Percentiles rank a stretch among this genome's conserved stretches.
Conservation (phyloP, 1,284 basidiomycete genomes). For the Tetrapyrgos nigripes region DNA sequence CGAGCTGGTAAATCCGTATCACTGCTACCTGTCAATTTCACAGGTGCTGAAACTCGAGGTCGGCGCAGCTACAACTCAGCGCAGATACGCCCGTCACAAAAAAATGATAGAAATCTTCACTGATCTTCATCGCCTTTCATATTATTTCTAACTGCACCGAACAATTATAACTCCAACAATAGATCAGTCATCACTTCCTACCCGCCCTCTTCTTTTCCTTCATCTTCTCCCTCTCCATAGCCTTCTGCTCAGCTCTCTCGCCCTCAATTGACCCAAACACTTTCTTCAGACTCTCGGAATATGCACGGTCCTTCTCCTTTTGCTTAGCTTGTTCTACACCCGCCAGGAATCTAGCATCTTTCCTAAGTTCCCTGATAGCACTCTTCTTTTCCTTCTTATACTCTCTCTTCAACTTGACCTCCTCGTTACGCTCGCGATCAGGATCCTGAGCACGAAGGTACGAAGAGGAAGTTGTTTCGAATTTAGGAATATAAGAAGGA, state of each 20-base stretch:
- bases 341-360: slow-evolving; percentile 95
- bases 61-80: no score
- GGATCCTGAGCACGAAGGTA: slow-evolving; percentile 89
- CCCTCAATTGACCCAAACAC: slow-evolving; percentile 85
- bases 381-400: slow-evolving; percentile 98
- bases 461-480: slow-evolving; percentile 85
- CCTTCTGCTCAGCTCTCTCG: slow-evolving; percentile 96
- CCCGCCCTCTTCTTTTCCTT: slow-evolving; percentile 81
- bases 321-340: slow-evolving; percentile 86
- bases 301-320: slow-evolving; percentile 81
- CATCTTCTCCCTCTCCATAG: slow-evolving; percentile 83
- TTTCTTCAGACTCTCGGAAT: slow-evolving; percentile 82
- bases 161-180: neutral
- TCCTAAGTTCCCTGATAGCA: slow-evolving; percentile 94
- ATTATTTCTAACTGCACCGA: neutral
- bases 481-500: slow-evolving; percentile 92
- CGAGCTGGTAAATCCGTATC: no score
- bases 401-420: slow-evolving; percentile 85
- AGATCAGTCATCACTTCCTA: slow-evolving; percentile 51
- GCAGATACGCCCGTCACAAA: no score
- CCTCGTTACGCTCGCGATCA: slow-evolving; percentile 90
- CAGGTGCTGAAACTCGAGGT: no score
- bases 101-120: no score
- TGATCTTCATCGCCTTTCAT: no score
- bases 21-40: no score